Base-by-base conservation (phyloP, 257 asterid species). In the Pogostemon cablin region DNA sequence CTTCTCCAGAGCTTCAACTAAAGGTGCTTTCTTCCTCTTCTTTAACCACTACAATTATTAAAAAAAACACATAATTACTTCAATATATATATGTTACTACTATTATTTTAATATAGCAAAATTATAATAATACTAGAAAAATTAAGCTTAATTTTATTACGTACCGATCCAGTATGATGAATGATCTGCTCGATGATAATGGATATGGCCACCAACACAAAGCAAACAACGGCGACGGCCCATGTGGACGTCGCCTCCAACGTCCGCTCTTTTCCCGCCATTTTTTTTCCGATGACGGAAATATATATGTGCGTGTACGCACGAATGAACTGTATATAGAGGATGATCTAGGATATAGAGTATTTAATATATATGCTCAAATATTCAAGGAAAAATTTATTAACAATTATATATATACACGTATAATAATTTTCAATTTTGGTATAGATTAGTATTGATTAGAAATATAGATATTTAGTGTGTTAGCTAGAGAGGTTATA, bases 201-300 rank as follows among this genome's bases (percentile, higher is more conserved):
- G 5, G 96, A 89, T 25, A 85, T 73, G 0, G 87, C 95, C 9
- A 91, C 84, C 81, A 91, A 74, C 6, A 76, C 85, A 42, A 91
- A 91, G 77, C 86, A 87, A 37, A 91, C 85, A 0, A 83, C 89
- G 9, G 97, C 95, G 8, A 91, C 95, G 0, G 88, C 96, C 97
- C 97, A 91, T 3, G 97, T 91, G 49, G 97, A 85, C 0, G 97
- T 91, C 20, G 78, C 81, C 80, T 89, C 93, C 80, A 91, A 60
- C 52, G 95, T 59, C 79, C 90, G 65, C 78, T 81, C 85, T 47
- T 75, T 84, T 32, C 83, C 82, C 3, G 87, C 87, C 92, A 88
- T 88, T 46, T 72, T 25, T 25, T 12, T 12, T 3, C 34, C 15
- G 20, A 12, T 8, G 44, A 44, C 1, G 34, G 32, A 25, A 56